A percentile compares a stretch with the other conserved stretches of the same genome.
These are phyloP conservation scores for Lachnellula cervina DNA, from an alignment of 2,329 filamentous ascomycete genomes.

Conservation along the genomic window DNA sequence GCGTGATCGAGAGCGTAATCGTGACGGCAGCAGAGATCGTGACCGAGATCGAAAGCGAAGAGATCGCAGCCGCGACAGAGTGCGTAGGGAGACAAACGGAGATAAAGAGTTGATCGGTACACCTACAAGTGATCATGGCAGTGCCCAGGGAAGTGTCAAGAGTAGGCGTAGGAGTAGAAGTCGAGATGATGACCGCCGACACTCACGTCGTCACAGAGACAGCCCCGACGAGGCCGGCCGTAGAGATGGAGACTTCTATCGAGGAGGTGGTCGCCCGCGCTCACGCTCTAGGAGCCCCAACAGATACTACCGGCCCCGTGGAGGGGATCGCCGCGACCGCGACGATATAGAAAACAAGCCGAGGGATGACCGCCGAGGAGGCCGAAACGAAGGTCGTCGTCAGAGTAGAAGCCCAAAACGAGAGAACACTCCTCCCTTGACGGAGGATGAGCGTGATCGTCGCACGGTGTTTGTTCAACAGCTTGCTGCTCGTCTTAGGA, in stretches of 20 bases:
- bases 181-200: slow-evolving; percentile 69
- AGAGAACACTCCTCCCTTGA: slow-evolving; percentile 66
- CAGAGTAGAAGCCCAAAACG: slow-evolving; percentile 37
- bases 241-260: slow-evolving; percentile 64
- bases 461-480: slow-evolving; percentile 98
- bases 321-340: slow-evolving; percentile 42
- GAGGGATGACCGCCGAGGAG: slow-evolving; percentile 37
- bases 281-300: slow-evolving; percentile 69
- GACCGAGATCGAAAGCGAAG: slow-evolving; percentile 53
- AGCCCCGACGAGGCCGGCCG: slow-evolving; percentile 41
- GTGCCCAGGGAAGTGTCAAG: slow-evolving; percentile 63
- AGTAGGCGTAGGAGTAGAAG: slow-evolving; percentile 77
- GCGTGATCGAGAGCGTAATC: slow-evolving; percentile 51
- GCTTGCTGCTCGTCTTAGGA: slow-evolving; percentile 87
- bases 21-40: slow-evolving; percentile 49
- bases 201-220: slow-evolving; percentile 66
- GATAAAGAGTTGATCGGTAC: slow-evolving; percentile 58
- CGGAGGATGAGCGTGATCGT: slow-evolving; percentile 92
- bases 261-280: slow-evolving; percentile 57
- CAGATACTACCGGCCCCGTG: slow-evolving; percentile 48
- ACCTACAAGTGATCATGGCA: slow-evolving; percentile 70
- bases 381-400: slow-evolving; percentile 35
- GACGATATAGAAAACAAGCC: slow-evolving; percentile 47
- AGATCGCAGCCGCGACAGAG: slow-evolving; percentile 52
- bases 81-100: slow-evolving; percentile 40